phyloP scores from a whole-genome alignment of 805 yeast genomes.

The Jamesozyma lodderae region DNA sequence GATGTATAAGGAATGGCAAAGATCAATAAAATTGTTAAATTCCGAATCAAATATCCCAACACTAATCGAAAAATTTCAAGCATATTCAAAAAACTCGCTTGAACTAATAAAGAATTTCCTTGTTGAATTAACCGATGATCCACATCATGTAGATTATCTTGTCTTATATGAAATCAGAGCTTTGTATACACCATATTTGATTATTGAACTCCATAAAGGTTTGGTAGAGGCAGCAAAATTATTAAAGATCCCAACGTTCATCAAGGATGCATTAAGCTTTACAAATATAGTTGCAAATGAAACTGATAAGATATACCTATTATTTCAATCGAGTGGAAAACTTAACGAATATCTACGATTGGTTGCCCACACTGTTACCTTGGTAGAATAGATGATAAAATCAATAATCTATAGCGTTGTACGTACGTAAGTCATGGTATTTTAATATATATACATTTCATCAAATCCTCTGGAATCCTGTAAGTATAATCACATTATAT shows the following conservation, averaged over 20 bases:
- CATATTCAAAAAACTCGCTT: constrained; percentile 19
- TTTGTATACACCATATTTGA: constrained; percentile 62
- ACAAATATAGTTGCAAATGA: constrained; percentile 64
- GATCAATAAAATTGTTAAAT: constrained; percentile 17
- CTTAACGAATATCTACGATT: constrained; percentile 44
- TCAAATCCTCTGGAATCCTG: too few relatives aligned
- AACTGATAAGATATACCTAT: constrained; percentile 45
- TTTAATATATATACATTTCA: too few relatives aligned
- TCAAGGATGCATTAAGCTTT: constrained; percentile 49
- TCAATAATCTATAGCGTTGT: too few relatives aligned
- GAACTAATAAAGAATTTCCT: constrained; percentile 27
- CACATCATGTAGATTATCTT: constrained; percentile 28
- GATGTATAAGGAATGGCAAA: constrained; percentile 44
- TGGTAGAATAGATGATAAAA: constrained; percentile 5
- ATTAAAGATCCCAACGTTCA: constrained; percentile 35
- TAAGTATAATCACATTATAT: too few relatives aligned
- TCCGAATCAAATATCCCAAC: constrained; percentile 28
- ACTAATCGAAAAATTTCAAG: constrained; percentile 25
- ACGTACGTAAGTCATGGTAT: too few relatives aligned
- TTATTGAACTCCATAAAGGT: constrained; percentile 57
- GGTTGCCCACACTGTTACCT: constrained; percentile 49
- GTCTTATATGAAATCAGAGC: constrained; percentile 49
- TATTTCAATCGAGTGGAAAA: constrained; percentile 51
- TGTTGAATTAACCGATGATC: constrained; percentile 24
- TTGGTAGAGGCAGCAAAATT: constrained; percentile 36